Percentiles rank a stretch among this genome's conserved stretches.
phyloP scores from a whole-genome alignment of 2,329 filamentous ascomycete species.

The Raffaelea deltoideospora region DNA sequence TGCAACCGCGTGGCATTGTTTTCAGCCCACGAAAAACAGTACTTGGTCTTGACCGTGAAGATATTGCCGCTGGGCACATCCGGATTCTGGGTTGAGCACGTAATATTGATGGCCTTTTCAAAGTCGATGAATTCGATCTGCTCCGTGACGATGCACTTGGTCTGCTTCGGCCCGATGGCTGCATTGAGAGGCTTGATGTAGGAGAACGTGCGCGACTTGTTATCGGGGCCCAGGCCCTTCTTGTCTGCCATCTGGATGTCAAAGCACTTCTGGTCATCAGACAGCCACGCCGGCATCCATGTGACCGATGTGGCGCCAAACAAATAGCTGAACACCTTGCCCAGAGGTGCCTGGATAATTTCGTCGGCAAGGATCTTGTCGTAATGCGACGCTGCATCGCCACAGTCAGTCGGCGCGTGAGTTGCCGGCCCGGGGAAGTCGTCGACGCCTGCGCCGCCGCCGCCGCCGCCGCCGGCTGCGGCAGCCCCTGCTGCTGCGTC shows the following conservation, averaged over 20 bases:
- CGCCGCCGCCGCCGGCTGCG: conserved; percentile 17
- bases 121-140: conserved; percentile 72
- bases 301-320: conserved; percentile 67
- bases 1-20: conserved; percentile 73
- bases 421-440: conserved; percentile 78
- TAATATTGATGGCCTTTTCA: conserved; percentile 75
- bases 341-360: conserved; percentile 69
- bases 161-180: conserved; percentile 81
- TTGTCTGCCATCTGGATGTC: conserved; percentile 84
- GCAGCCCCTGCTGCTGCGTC: conserved; percentile 23
- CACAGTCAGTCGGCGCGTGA: conserved; percentile 75
- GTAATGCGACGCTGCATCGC: conserved; percentile 64
- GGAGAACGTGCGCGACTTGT: conserved; percentile 57
- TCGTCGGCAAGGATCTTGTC: conserved; percentile 79
- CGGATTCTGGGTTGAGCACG: conserved; percentile 72
- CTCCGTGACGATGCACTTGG: conserved; percentile 82
- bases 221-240: conserved; percentile 60
- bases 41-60: conserved; percentile 84
- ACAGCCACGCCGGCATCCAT: conserved; percentile 79
- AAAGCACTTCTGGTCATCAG: conserved; percentile 72
- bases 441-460: conserved; percentile 1
- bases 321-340: conserved; percentile 77
- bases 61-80: conserved; percentile 91
- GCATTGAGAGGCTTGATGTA: conserved; percentile 86
- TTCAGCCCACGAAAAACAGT: conserved; percentile 85